Conservation (phyloP, 2,329 filamentous ascomycete species). For the Pseudogymnoascus sp. region DNA sequence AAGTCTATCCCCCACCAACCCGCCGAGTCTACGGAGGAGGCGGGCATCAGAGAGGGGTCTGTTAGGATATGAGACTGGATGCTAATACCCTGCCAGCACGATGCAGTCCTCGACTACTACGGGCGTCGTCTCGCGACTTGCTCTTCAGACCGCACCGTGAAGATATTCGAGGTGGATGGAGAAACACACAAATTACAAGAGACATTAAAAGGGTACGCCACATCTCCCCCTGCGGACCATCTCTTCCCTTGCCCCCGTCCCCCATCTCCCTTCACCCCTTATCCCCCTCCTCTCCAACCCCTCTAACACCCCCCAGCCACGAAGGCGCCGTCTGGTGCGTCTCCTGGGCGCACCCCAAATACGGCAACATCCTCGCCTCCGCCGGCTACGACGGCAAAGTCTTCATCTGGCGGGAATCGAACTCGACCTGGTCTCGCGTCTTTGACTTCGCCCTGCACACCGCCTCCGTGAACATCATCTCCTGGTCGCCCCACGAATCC, state of each 20-base stretch:
- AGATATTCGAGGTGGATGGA: conserved; percentile 97
- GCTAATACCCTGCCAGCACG: conserved; percentile 53
- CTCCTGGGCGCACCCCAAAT: conserved; percentile 96
- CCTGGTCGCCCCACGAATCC: conserved; percentile 94
- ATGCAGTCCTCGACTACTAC: conserved; percentile 98
- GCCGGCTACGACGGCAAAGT: conserved; percentile 97
- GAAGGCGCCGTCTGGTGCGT: conserved; percentile 98
- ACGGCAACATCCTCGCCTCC: conserved; percentile 93
- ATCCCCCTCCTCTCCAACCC: conserved; percentile 2
- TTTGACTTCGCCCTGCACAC: conserved; percentile 92
- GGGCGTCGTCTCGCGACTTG: conserved; percentile 92
- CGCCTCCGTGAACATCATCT: conserved; percentile 90
- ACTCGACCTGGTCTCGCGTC: conserved; percentile 66
- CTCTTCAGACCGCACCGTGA: conserved; percentile 96
- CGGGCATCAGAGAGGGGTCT: background rate
- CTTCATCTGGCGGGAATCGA: conserved; percentile 92
- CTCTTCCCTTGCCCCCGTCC: background rate
- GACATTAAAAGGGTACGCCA: conserved; percentile 78
- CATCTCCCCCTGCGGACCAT: background rate
- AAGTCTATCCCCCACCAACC: conserved; percentile 37
- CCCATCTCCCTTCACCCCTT: background rate
- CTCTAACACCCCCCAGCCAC: conserved; percentile 49
- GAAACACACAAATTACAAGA: conserved; percentile 83
- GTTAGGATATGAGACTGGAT: conserved; percentile 13
- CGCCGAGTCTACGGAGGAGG: background rate